Evolutionary conservation across 2,329 filamentous ascomycete genomes (phyloP), one percentile per base, ranked within the genome.

Genomic region (Colletotrichum magnum): DNA sequence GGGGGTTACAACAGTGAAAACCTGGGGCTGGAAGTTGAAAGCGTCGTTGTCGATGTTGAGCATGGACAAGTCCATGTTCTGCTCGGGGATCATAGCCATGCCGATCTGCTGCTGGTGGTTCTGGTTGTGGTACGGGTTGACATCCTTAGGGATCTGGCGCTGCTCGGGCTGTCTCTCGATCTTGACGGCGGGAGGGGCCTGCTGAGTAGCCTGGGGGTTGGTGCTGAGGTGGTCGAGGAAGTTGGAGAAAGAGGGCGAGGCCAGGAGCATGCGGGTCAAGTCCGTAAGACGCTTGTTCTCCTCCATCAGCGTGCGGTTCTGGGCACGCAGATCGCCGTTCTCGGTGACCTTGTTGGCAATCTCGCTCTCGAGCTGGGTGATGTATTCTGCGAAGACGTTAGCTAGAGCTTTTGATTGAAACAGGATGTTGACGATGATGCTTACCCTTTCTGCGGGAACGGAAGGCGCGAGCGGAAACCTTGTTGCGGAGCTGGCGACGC

Each of bases 381-480:
- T 98, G 85, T 98, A 98, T 88, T 98, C 96, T 98, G 76, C 50
- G 9, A 65, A 50, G 2, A 36, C 26, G 67, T 79, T 69, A 77
- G 74, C 39, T 58, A 3, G 41, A 6, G 5, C 2, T 24, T 4
- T 4, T 21, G 10, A 6, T 9, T 9, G n/a, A 13, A 6, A 26
- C 1, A 15, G 6, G 32, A 28, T 52, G 3, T 28, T 52, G 45
- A 36, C 32, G 32, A 36, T 53, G 24, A 2, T 72, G 77, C 88
- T 86, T 90, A 98, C 95, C 95, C 88, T 99, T 99, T 87, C 96
- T 92, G 75, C 96, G 88, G n/a, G 95, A 98, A 65, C 96, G 93
- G 90, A 99, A 99, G 59, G 95, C 95, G 74, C 96, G 94, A 71
- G 96, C 96, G 50, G 96, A 99, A 5, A 99, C 96, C 84, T 99